phyloP scores from a whole-genome alignment of 345 rosid species.

The Combretum micranthum region DNA sequence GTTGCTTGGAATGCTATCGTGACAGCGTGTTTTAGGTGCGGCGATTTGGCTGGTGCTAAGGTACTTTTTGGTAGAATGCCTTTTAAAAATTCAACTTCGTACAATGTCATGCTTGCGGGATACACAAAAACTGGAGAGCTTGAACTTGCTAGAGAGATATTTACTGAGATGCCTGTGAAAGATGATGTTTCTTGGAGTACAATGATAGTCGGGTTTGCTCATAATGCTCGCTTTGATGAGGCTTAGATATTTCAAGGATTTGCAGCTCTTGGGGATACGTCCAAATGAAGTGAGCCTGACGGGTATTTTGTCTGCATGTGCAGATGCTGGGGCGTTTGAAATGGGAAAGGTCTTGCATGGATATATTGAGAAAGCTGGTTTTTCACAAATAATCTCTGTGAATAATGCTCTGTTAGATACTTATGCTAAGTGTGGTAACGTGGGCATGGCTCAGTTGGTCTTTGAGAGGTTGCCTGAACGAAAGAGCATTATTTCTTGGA shows the following conservation, averaged over 20 bases:
- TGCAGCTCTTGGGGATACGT: constrained; percentile 2
- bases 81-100: constrained; percentile 49
- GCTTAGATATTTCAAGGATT: constrained; percentile 23
- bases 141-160: constrained; percentile 3
- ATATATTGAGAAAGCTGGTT: constrained; percentile 8
- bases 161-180: constrained; percentile 5
- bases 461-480: constrained; percentile 19
- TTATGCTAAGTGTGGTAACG: constrained; percentile 23
- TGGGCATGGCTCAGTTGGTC: constrained; percentile 33
- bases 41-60: constrained; percentile 35
- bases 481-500: constrained; percentile 27
- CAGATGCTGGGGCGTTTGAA: constrained; percentile 11
- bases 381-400: constrained; percentile 4
- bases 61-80: constrained; percentile 53
- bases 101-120: constrained; percentile 20
- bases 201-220: constrained; percentile 16
- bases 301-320: constrained; percentile 18
- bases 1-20: constrained; percentile 14
- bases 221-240: constrained; percentile 9
- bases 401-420: constrained; percentile 13
- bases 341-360: constrained; percentile 10
- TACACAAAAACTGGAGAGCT: constrained; percentile 12
- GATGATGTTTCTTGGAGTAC: constrained; percentile 15
- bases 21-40: constrained; percentile 6
- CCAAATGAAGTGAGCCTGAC: constrained; percentile 17